Evolutionary conservation across 805 yeast genomes (phyloP).

Genomic region (Saccharomycopsis fermentans): DNA sequence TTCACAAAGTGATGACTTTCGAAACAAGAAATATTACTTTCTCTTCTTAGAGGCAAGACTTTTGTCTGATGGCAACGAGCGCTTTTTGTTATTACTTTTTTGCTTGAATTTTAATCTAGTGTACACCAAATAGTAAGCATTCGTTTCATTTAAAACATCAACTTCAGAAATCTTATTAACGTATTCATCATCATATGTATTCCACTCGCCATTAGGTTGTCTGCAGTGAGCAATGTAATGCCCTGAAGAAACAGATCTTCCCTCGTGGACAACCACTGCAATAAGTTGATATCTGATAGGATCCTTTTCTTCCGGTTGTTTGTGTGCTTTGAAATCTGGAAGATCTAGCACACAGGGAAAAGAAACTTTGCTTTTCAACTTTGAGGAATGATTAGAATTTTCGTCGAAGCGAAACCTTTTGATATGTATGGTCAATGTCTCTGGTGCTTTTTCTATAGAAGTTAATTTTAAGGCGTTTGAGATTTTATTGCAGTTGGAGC

Average conservation of each 20-base stretch:
- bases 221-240: conserved; percentile 87
- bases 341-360: conserved; percentile 74
- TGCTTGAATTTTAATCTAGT: conserved; percentile 58
- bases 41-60: not conserved
- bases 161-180: conserved; percentile 63
- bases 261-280: conserved; percentile 88
- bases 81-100: not conserved
- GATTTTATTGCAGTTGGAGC: conserved; percentile 73
- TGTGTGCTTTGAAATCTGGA: conserved; percentile 35
- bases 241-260: conserved; percentile 84
- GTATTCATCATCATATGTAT: conserved; percentile 88
- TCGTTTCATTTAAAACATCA: conserved; percentile 69
- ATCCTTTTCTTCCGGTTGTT: conserved; percentile 15
- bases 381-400: conserved; percentile 52
- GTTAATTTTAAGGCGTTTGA: conserved; percentile 72
- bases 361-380: conserved; percentile 77
- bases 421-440: conserved; percentile 74
- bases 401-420: conserved; percentile 89
- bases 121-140: conserved; percentile 85
- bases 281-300: conserved; percentile 60
- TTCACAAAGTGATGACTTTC: no score
- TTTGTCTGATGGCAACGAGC: not conserved
- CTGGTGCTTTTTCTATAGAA: conserved; percentile 75
- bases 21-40: not conserved
- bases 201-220: conserved; percentile 91